Percentiles rank a stretch among this genome's conserved stretches.
Evolutionary conservation across 176 grass and related monocot genomes (phyloP).

Genomic region (Alopecurus myosuroides): DNA sequence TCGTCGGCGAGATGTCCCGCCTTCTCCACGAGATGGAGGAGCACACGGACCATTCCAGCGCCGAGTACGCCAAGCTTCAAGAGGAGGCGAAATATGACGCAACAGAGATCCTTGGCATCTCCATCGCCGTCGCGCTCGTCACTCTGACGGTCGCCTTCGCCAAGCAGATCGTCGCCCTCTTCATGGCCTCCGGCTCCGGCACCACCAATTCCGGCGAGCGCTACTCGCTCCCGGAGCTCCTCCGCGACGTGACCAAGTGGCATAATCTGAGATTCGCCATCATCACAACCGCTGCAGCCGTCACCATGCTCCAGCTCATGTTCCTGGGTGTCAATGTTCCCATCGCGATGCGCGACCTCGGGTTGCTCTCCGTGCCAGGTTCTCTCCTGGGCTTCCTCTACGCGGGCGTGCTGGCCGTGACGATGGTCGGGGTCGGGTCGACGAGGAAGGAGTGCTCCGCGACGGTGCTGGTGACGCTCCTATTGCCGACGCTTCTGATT

Average conservation of each 20-base stretch:
- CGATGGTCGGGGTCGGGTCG: too few species aligned
- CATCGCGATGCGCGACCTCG: too few species aligned
- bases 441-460: too few species aligned
- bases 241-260: neutral
- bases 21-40: neutral
- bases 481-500: too few species aligned
- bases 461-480: too few species aligned
- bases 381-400: neutral
- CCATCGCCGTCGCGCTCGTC: neutral
- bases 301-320: neutral
- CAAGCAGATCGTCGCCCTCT: neutral
- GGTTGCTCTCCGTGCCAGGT: neutral
- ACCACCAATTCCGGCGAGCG: conserved; percentile 4
- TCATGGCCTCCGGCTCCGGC: neutral
- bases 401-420: too few species aligned
- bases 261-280: neutral
- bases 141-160: neutral
- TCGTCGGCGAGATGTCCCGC: neutral
- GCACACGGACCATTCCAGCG: neutral
- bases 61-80: neutral
- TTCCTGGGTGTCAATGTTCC: neutral
- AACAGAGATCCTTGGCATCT: neutral
- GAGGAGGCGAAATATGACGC: neutral
- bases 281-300: neutral
- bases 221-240: neutral